Evolutionary conservation across 192 early-diverging fungal genomes (phyloP).

Genomic region (Funneliformis mosseae): DNA sequence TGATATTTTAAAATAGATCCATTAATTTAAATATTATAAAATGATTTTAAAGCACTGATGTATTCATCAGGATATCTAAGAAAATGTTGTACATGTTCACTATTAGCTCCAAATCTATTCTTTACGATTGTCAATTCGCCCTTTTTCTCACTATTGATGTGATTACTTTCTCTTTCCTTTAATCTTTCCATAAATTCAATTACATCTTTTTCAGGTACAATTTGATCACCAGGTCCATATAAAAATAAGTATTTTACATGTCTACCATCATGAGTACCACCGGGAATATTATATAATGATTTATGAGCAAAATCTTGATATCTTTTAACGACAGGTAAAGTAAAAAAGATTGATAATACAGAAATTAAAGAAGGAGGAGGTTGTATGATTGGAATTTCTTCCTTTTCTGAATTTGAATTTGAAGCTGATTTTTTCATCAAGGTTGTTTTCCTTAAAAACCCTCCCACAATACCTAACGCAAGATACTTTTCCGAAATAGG

Average conservation of each 20-base stretch:
- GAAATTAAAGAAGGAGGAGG: background rate
- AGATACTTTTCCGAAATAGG: constrained; percentile 27
- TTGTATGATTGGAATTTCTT: background rate
- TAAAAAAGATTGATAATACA: background rate
- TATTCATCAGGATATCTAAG: constrained; percentile 27
- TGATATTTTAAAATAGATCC: background rate
- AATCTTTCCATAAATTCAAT: constrained; percentile 16
- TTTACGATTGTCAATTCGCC: background rate
- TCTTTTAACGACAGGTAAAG: constrained; percentile 7
- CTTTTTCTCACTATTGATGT: background rate
- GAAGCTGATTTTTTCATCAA: background rate
- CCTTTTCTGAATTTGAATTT: background rate
- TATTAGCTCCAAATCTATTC: constrained; percentile 19
- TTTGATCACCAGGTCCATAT: constrained; percentile 29
- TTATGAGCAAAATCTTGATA: constrained; percentile 25
- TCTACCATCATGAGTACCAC: constrained; percentile 11
- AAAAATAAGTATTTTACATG: constrained; percentile 15
- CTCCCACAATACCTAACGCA: constrained; percentile 25
- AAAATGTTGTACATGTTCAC: constrained; percentile 32
- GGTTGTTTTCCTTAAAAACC: background rate
- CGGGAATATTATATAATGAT: constrained; percentile 14
- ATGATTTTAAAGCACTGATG: constrained; percentile 12
- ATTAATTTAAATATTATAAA: background rate
- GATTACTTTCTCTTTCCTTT: background rate
- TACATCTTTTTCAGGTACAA: constrained; percentile 16